Evolutionary conservation across 371 early-diverging fungal genomes (phyloP).

Genomic region (Rhizopus stolonifer): DNA sequence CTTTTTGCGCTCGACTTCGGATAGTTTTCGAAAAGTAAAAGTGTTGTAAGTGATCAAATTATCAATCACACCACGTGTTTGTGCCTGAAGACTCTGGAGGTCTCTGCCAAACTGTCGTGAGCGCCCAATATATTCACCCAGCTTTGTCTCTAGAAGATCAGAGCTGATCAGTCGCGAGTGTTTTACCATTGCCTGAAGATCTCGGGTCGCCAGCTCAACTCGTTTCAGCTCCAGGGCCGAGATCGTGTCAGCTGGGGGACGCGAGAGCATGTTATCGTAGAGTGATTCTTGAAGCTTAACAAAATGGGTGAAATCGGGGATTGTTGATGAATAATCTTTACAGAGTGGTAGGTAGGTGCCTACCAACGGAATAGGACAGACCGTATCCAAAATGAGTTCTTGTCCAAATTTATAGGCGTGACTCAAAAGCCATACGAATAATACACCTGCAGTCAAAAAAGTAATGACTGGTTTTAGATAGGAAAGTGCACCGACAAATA

Average conservation of each 20-base stretch:
- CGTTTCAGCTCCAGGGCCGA: conserved; percentile 42
- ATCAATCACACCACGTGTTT: conserved; percentile 29
- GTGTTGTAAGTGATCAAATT: conserved; percentile 53
- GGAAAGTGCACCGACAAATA: conserved; percentile 14
- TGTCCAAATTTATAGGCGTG: conserved; percentile 12
- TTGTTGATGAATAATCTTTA: conserved; percentile 11
- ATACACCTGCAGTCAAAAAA: background rate
- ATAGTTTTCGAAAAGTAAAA: conserved; percentile 37
- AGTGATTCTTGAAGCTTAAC: conserved; percentile 44
- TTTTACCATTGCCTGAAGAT: conserved; percentile 46
- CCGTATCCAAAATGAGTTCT: conserved; percentile 13
- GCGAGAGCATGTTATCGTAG: conserved; percentile 39
- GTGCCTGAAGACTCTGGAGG: conserved; percentile 29
- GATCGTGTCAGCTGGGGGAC: conserved; percentile 29
- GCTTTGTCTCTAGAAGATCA: conserved; percentile 31
- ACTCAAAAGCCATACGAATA: conserved; percentile 8
- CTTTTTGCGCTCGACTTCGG: conserved; percentile 31
- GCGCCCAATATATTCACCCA: conserved; percentile 38
- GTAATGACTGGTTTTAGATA: conserved; percentile 26
- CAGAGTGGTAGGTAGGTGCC: conserved; percentile 25
- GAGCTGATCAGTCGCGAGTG: conserved; percentile 36
- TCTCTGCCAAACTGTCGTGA: conserved; percentile 39
- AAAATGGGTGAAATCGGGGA: conserved; percentile 49
- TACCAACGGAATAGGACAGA: conserved; percentile 25
- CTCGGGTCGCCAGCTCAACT: conserved; percentile 48